Conservation (phyloP, 345 rosid genomes). For the Eucalyptus lansdowneana region DNA sequence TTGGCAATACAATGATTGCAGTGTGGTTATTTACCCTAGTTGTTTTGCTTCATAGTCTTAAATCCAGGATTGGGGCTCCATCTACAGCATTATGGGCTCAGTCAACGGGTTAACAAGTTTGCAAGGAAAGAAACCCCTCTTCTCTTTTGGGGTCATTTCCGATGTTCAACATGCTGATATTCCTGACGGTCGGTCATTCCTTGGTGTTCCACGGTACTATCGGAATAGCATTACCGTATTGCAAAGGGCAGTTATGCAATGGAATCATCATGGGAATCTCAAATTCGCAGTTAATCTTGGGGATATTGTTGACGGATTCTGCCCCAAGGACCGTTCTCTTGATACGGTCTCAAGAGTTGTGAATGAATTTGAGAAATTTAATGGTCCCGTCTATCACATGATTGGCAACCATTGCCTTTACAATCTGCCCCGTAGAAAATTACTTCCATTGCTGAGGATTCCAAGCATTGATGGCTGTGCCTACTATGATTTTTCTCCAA, state of each 20-base stretch:
- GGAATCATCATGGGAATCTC: conserved; percentile 55
- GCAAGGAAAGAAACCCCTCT: conserved; percentile 43
- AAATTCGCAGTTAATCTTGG: conserved; percentile 71
- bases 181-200: conserved; percentile 73
- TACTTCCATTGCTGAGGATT: conserved; percentile 70
- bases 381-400: conserved; percentile 72
- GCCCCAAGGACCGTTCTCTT: conserved; percentile 65
- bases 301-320: conserved; percentile 75
- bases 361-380: conserved; percentile 45
- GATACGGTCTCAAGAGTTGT: conserved; percentile 36
- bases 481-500: conserved; percentile 82
- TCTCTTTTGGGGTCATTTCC: conserved; percentile 82
- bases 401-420: conserved; percentile 97
- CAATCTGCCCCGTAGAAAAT: conserved; percentile 68
- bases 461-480: conserved; percentile 32
- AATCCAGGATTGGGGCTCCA: background rate
- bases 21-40: background rate
- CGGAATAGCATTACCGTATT: conserved; percentile 62
- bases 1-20: background rate
- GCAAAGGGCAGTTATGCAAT: conserved; percentile 60
- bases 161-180: conserved; percentile 93
- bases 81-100: conserved; percentile 32
- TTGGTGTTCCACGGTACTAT: conserved; percentile 80
- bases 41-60: background rate
- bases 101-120: conserved; percentile 10